Conservation (phyloP, 345 rosid genomes). For the Zanthoxylum bungeanum region DNA sequence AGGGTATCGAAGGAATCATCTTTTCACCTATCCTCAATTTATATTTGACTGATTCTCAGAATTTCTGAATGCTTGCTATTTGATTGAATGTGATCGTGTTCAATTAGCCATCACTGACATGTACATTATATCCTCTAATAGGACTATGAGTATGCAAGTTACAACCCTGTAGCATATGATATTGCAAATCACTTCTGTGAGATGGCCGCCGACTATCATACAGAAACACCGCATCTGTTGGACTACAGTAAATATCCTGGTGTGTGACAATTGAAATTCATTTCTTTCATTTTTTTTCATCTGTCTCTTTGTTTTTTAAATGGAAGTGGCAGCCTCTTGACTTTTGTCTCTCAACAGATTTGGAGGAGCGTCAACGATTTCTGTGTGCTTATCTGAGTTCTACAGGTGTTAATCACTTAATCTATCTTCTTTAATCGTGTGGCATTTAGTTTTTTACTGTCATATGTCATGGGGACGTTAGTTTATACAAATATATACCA, state of each 20-base stretch:
- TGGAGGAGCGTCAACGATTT: conserved; percentile 72
- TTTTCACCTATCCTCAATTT: neutral
- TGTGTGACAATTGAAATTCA: conserved; percentile 21
- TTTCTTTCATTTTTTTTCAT: neutral
- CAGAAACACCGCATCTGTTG: conserved; percentile 80
- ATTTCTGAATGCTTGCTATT: neutral
- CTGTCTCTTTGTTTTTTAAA: neutral
- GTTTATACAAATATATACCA: neutral
- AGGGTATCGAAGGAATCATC: neutral
- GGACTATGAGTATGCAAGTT: conserved; percentile 96
- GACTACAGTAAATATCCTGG: conserved; percentile 86
- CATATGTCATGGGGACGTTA: neutral
- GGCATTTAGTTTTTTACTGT: neutral
- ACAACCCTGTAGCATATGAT: conserved; percentile 84
- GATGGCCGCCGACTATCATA: conserved; percentile 92
- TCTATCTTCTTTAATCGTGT: neutral
- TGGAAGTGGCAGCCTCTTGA: neutral
- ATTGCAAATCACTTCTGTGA: conserved; percentile 96
- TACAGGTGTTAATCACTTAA: conserved; percentile 62
- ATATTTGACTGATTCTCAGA: neutral
- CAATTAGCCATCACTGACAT: neutral
- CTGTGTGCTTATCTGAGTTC: conserved; percentile 50
- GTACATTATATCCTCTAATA: conserved; percentile 20
- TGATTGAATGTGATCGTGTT: neutral
- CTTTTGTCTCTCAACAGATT: conserved; percentile 33